Evolutionary conservation across 2,329 filamentous ascomycete genomes (phyloP).

Genomic region (Herpomyces periplanetae): DNA sequence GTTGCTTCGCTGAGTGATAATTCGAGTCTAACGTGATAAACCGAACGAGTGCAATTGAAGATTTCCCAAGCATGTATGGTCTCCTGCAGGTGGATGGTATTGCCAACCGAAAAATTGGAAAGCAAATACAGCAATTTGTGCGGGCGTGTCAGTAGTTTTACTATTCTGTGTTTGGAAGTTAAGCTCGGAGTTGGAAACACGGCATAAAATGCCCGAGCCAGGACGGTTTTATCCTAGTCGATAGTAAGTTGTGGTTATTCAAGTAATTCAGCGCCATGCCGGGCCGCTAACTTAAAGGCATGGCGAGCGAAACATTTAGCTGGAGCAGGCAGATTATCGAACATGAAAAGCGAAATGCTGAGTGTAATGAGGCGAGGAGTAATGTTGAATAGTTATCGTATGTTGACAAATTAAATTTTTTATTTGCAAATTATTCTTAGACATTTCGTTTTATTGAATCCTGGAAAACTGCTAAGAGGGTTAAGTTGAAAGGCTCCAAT

Average conservation of each 20-base stretch:
- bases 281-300: conserved; percentile 2
- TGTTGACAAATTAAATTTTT: too few species aligned
- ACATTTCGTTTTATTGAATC: too few species aligned
- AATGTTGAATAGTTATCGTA: too few species aligned
- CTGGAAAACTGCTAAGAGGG: too few species aligned
- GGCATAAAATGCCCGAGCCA: conserved; percentile 32
- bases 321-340: conserved; percentile 33
- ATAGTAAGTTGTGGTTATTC: conserved; percentile 18
- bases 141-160: too few species aligned
- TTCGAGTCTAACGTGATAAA: not conserved
- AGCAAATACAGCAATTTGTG: conserved; percentile 43
- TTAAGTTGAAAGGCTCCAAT: too few species aligned
- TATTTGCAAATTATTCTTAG: too few species aligned
- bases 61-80: conserved; percentile 98
- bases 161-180: conserved; percentile 31
- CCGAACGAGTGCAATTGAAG: conserved; percentile 10
- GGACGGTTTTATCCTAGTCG: conserved; percentile 46
- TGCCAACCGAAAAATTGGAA: conserved; percentile 80
- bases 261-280: conserved; percentile 1
- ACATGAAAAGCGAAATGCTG: conserved; percentile 22
- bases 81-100: conserved; percentile 91
- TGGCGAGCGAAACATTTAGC: conserved; percentile 9
- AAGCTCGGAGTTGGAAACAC: conserved; percentile 30
- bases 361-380: conserved; percentile 8
- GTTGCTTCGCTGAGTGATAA: too few species aligned